A percentile compares a stretch with the other conserved stretches of the same genome.
These are phyloP conservation scores for Medicago arabica DNA, from an alignment of 306 rosid genomes.

Conservation along the genomic window DNA sequence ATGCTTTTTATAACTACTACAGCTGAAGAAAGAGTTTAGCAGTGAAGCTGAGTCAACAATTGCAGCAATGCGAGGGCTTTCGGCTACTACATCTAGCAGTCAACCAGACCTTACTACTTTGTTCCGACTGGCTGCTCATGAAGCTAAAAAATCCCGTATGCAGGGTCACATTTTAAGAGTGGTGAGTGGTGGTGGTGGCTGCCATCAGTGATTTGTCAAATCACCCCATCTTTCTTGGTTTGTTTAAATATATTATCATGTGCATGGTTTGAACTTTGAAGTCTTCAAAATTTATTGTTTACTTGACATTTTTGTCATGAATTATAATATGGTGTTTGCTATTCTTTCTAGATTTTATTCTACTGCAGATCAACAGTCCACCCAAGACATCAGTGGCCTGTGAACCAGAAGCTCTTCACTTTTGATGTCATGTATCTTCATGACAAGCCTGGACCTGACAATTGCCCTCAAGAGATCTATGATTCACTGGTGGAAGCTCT, in stretches of 20 bases:
- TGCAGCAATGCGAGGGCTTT: slow-evolving; percentile 62
- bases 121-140: slow-evolving; percentile 77
- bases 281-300: not conserved
- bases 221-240: slow-evolving; percentile 14
- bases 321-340: slow-evolving; percentile 42
- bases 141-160: slow-evolving; percentile 77
- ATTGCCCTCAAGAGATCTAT: slow-evolving; percentile 90
- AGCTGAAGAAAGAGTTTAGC: slow-evolving; percentile 85
- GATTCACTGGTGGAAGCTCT: slow-evolving; percentile 86
- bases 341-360: slow-evolving; percentile 67
- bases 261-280: not conserved
- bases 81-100: slow-evolving; percentile 59
- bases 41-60: slow-evolving; percentile 67
- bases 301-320: not conserved
- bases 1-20: slow-evolving; percentile 2
- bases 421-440: slow-evolving; percentile 92
- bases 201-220: slow-evolving; percentile 10
- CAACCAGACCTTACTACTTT: slow-evolving; percentile 84
- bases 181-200: slow-evolving; percentile 49
- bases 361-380: slow-evolving; percentile 80
- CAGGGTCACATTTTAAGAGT: slow-evolving; percentile 81
- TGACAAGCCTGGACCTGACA: slow-evolving; percentile 93
- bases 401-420: slow-evolving; percentile 75
- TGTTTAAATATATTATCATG: not conserved
- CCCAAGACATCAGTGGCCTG: slow-evolving; percentile 82